Evolutionary conservation across 176 grass and related monocot species (phyloP).

Genomic region (Cenchrus purpureus): DNA sequence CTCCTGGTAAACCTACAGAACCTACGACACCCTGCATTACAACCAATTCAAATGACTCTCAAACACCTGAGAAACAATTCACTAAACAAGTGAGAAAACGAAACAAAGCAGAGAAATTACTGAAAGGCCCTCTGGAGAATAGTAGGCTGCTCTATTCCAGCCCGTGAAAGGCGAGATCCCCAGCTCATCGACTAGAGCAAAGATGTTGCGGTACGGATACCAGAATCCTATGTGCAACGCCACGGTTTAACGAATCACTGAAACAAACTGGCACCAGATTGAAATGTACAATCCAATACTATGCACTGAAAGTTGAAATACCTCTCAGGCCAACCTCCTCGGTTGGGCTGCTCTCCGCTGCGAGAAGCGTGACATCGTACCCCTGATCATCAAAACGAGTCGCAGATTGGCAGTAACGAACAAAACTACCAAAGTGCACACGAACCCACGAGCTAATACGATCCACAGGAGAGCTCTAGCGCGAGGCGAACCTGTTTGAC

Average conservation of each 20-base stretch:
- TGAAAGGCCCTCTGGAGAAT: conserved; percentile 64
- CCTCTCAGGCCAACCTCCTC: conserved; percentile 84
- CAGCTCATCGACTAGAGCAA: conserved; percentile 71
- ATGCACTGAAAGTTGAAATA: conserved; percentile 5
- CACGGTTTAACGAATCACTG: conserved; percentile 20
- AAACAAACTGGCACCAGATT: background rate
- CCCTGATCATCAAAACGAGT: conserved; percentile 45
- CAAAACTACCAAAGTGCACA: background rate
- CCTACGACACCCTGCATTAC: too few relatives aligned
- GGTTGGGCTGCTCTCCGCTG: conserved; percentile 48
- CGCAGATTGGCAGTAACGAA: background rate
- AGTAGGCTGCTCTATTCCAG: conserved; percentile 75
- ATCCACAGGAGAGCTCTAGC: background rate
- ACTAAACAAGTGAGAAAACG: background rate
- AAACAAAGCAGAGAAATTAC: conserved; percentile 41
- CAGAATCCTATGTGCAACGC: conserved; percentile 72
- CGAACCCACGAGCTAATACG: background rate
- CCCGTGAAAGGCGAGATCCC: conserved; percentile 83
- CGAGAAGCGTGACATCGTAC: conserved; percentile 75
- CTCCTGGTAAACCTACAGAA: too few relatives aligned
- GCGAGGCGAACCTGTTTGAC: conserved; percentile 57
- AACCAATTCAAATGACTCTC: too few relatives aligned
- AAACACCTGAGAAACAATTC: too few relatives aligned
- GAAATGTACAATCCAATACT: background rate
- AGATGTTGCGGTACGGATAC: conserved; percentile 85